Evolutionary conservation across 2,329 filamentous ascomycete species (phyloP).

Genomic region (Aureobasidium pullulans): DNA sequence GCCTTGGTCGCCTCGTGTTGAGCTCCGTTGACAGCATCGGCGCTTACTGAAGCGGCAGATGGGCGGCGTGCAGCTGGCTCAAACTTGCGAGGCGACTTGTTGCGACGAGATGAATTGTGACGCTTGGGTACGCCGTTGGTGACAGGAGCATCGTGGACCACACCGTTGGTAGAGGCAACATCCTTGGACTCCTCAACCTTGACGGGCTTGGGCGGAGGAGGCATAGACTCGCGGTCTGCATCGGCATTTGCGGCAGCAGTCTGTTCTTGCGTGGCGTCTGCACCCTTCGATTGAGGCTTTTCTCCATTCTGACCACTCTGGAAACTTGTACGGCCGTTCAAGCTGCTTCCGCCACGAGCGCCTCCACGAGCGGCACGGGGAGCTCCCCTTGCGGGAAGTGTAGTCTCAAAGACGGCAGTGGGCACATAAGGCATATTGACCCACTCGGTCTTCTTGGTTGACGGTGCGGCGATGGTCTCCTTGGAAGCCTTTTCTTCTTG

Average conservation of each 20-base stretch:
- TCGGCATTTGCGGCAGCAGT: conserved; percentile 14
- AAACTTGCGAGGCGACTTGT: conserved; percentile 18
- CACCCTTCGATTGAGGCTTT: neutral
- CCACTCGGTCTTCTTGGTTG: conserved; percentile 75
- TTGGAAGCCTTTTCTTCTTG: conserved; percentile 61
- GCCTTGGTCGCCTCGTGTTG: neutral
- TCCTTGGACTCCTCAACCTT: conserved; percentile 12
- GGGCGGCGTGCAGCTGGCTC: conserved; percentile 9
- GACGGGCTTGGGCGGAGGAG: conserved; percentile 20
- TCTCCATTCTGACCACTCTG: conserved; percentile 14
- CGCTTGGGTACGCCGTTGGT: conserved; percentile 4
- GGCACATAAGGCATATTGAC: conserved; percentile 75
- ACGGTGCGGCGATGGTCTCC: conserved; percentile 46
- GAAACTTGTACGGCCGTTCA: conserved; percentile 35
- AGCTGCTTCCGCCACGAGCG: conserved; percentile 48
- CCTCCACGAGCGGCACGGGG: conserved; percentile 43
- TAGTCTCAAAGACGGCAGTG: conserved; percentile 79
- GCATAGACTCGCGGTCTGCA: conserved; percentile 24
- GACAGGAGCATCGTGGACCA: neutral
- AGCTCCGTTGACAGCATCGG: neutral
- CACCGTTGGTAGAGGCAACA: neutral
- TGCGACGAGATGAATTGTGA: conserved; percentile 11
- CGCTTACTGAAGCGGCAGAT: neutral
- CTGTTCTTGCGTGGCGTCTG: neutral
- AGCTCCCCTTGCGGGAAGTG: conserved; percentile 44